Evolutionary conservation across 2,329 filamentous ascomycete species (phyloP), one percentile per base, ranked within the genome.

Genomic region (Colletotrichum musae): DNA sequence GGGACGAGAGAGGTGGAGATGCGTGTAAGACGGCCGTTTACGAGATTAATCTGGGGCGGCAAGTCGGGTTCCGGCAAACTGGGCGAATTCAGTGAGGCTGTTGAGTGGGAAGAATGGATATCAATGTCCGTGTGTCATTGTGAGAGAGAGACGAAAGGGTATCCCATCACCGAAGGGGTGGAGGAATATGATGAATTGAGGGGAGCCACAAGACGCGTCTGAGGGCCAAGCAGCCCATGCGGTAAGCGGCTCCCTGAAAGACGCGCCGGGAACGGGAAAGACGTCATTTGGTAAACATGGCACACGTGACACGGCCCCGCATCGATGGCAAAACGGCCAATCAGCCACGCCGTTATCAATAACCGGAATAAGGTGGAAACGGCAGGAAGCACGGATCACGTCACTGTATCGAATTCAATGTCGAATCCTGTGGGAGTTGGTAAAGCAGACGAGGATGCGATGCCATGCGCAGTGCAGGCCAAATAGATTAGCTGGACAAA

Each of bases 241-340:
- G 52, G 62, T 45, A 64, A 51, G 62, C 59, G 54, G 62, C 53
- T 18, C 36, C 62, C 57, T 28, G 21, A 24, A 53, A 13, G 41
- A 26, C 53, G 51, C 59, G 59, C 50, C 24, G 15, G 32, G 26
- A 24, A 7, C 6, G 47, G 47, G n/a, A 6, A 52, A 48, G 18
- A 51, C 53, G 61, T 64, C 61, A 64, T 64, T 64, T 13, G 15
- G 43, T 45, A 45, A 61, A 18, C 45, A 59, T 2, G 2, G 32
- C 32, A 36, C 32, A 36, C 32, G 32, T 36, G 41, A 57, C 56
- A 47, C 41, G 41, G 57, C 16, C 41, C 41, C 13, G 4, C 16
- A 36, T 36, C 32, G 32, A 36, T 36, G 5, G 32, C 9, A 10
- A 12, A 36, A 36, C 32, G 32, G 32, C 32, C 32, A 36, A 36